Base-by-base conservation (phyloP, 2,329 filamentous ascomycete genomes). In the Geosmithia putterillii region DNA sequence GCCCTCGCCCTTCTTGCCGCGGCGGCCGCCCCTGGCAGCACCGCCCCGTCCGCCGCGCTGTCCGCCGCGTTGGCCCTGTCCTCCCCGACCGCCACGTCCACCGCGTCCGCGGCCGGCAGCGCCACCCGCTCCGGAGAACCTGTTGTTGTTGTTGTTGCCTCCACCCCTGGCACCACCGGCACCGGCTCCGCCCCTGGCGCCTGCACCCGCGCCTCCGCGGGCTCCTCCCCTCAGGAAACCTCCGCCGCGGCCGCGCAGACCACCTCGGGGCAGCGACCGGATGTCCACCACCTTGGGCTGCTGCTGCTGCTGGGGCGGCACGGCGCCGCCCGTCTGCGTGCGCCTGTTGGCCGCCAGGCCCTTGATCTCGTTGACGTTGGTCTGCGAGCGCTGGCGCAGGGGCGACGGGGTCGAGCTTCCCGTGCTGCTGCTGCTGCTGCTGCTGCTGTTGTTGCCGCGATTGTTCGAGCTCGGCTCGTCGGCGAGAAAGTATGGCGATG, bases 201-300 rank as follows among this genome's bases (percentile, higher is more conserved):
- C 37, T 20, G 43, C 35, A 40, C 17, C 25, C 19, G 20, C 45
- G 32, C 44, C 36, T 20, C 36, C 38, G 19, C 41, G n/a, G 21
- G n/a, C 6, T 10, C 41, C 28, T 8, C 41, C 41, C 15, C 48
- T 40, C 28, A 48, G 51, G n/a, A 46, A 42, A 7, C 51, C 43
- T 19, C 38, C 47, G 15, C 54, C 52, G 14, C 57, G 52, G 4
- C 55, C 51, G 12, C 53, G 46, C 15, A 52, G 45, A 12, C 53
- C 53, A n/a, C 54, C 56, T 38, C 53, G 47, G 7, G 61, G 63
- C 12, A 68, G 52, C 44, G 53, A 65, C 44, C 54, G 58, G 44
- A 69, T 51, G 44, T 65, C 63, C 40, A 70, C 55, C 15, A 69
- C 52, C 45, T 58, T 63, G 20, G 60, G 57, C 32, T 48, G 48